These are phyloP conservation scores for Fraxinus albicans DNA, from an alignment of 305 asterid species.

Conservation along the genomic window DNA sequence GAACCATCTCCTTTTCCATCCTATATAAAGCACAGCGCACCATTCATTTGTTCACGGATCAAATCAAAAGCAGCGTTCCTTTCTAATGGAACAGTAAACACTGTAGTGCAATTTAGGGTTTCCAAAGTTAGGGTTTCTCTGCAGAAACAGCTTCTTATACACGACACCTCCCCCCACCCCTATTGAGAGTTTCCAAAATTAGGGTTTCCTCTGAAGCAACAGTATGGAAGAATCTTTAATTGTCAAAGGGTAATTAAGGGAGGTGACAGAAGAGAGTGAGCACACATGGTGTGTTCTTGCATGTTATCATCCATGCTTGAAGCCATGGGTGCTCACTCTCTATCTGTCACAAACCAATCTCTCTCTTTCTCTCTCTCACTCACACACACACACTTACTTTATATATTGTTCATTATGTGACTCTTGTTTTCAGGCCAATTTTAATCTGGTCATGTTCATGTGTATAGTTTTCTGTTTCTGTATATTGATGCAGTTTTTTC, in stretches of 20 bases:
- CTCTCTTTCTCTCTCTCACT: no score
- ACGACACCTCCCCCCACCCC: neutral
- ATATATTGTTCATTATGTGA: neutral
- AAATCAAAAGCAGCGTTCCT: neutral
- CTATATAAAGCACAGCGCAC: neutral
- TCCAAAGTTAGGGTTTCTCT: neutral
- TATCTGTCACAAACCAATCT: no score
- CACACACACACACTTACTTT: no score
- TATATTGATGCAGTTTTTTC: neutral
- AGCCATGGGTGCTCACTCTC: conserved; percentile 32
- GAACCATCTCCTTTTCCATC: neutral
- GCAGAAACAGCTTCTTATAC: neutral
- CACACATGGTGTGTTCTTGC: conserved; percentile 37
- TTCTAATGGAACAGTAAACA: conserved; percentile 37
- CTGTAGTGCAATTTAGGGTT: neutral
- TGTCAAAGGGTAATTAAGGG: conserved; percentile 2
- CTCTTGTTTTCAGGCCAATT: neutral
- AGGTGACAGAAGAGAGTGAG: conserved; percentile 44
- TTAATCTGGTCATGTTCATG: neutral
- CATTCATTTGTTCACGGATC: conserved; percentile 4
- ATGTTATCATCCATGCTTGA: conserved; percentile 24
- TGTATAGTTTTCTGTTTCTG: neutral
- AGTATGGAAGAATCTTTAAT: neutral
- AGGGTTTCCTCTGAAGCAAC: conserved; percentile 17
- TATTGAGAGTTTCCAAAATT: conserved; percentile 19